Evolutionary conservation across 116 monocot genomes (phyloP).

Genomic region (Cymodocea nodosa): DNA sequence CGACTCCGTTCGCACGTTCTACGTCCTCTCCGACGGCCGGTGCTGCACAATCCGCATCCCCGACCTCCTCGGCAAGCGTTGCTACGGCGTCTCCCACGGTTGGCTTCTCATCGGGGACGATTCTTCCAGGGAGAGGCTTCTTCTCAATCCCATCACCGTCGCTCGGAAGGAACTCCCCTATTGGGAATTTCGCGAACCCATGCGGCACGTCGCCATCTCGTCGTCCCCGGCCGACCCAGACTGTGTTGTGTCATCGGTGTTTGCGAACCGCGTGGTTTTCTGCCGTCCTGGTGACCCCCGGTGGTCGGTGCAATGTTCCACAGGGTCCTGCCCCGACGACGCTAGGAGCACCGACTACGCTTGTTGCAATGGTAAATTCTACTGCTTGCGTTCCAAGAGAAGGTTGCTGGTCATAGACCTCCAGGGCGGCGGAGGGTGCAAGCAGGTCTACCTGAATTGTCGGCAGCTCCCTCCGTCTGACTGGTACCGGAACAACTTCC

Average conservation of each 20-base stretch:
- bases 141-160: background rate
- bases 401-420: background rate
- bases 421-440: background rate
- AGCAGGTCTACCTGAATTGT: slow-evolving; percentile 1
- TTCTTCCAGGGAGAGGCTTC: background rate
- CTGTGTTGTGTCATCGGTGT: background rate
- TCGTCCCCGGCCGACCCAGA: slow-evolving; percentile 3
- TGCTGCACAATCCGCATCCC: background rate
- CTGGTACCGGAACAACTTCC: background rate
- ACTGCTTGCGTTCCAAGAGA: background rate
- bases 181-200: background rate
- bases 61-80: background rate
- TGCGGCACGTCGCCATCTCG: slow-evolving; percentile 4
- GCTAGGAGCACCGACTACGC: background rate
- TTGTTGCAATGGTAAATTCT: background rate
- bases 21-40: background rate
- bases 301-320: slow-evolving; percentile 1
- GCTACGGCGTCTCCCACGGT: slow-evolving; percentile 4
- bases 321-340: background rate
- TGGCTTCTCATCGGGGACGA: slow-evolving; percentile 4
- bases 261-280: background rate
- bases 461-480: background rate
- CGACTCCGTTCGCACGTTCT: background rate
- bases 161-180: background rate
- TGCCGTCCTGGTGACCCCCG: background rate